A percentile compares a stretch with the other conserved stretches of the same genome.
Evolutionary conservation across 1,284 basidiomycete species (phyloP).

Genomic region (Trichosporon ovoides): DNA sequence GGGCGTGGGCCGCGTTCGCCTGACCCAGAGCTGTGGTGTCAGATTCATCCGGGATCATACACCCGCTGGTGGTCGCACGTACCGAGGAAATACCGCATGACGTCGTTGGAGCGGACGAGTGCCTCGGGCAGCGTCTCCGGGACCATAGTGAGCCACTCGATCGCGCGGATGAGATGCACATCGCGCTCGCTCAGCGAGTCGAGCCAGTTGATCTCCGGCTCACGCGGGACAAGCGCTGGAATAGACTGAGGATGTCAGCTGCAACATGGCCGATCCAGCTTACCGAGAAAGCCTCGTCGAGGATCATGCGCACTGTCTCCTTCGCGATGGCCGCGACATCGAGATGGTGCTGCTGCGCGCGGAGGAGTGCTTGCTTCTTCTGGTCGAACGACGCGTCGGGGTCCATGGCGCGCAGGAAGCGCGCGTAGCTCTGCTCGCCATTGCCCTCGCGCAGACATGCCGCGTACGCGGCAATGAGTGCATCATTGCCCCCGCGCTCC

Average conservation of each 20-base stretch:
- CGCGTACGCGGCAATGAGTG: conserved; percentile 89
- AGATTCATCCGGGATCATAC: no score
- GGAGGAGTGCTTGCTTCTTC: conserved; percentile 65
- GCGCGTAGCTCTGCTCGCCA: conserved; percentile 85
- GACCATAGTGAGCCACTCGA: conserved; percentile 88
- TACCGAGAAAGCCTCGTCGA: conserved; percentile 69
- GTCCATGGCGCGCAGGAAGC: conserved; percentile 79
- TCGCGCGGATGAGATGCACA: conserved; percentile 68
- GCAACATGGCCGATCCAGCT: conserved; percentile 21
- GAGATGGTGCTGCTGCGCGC: conserved; percentile 76
- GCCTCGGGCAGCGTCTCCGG: conserved; percentile 70
- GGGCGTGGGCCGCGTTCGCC: conserved; percentile 61
- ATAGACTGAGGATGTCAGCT: conserved; percentile 22
- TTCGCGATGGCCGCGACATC: conserved; percentile 76
- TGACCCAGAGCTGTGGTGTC: conserved; percentile 60
- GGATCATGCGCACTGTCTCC: conserved; percentile 68
- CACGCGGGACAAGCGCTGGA: conserved; percentile 28
- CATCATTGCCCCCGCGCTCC: conserved; percentile 76
- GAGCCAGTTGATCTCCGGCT: conserved; percentile 56
- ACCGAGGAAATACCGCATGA: conserved; percentile 83
- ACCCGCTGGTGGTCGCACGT: conserved; percentile 31
- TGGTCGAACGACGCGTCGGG: conserved; percentile 63
- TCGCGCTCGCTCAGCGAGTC: conserved; percentile 52
- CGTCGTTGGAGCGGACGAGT: conserved; percentile 74
- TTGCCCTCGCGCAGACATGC: conserved; percentile 78